Base-by-base conservation (phyloP, 2,329 filamentous ascomycete genomes). In the Chlorencoelia australis region DNA sequence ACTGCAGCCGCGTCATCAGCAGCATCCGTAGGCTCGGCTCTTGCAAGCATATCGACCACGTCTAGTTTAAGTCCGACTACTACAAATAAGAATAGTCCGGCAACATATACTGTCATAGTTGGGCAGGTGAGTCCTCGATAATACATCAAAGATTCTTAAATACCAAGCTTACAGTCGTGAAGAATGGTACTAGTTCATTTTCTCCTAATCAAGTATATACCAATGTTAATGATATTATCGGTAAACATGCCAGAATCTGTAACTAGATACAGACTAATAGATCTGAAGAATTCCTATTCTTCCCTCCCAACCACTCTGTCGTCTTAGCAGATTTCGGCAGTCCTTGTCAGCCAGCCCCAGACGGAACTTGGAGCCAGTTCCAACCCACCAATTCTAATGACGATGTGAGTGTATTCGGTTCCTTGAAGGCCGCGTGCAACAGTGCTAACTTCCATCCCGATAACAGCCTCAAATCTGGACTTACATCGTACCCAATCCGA, bases 261-360 rank as follows among this genome's bases (percentile, higher is more conserved):
- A 33, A 10, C 17, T 22, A 9, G 22, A 39, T 14, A 36, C 14
- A 13, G 19, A 21, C 37, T 44, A 20, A 42, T 30, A 8, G 30
- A 14, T 13, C n/a, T 7, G 13, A n/a, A 53, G 51, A 51, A 42
- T 82, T 75, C 53, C 61, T 68, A 32, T 80, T 82, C 51, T 79
- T 73, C 46, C 74, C 76, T 1, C 63, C 61, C 11, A 75, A 71
- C 33, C 77, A 82, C 50, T 75, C 73, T 2, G 71, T 82, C 13
- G 71, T 73, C 5, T 65, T 72, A 30, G 68, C 75, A 7, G 73
- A 69, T 29, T 80, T 61, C 5, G 33, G 40, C 7, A 62, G 61
- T 13, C 75, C 79, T 13, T 83, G 79, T 43, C 69, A 79, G 27
- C 78, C 78, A 0, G 78, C 73, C 37, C 59, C 65, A 24, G 41